Base-by-base conservation (phyloP, 106 monocot species). In the Narthecium ossifragum region DNA sequence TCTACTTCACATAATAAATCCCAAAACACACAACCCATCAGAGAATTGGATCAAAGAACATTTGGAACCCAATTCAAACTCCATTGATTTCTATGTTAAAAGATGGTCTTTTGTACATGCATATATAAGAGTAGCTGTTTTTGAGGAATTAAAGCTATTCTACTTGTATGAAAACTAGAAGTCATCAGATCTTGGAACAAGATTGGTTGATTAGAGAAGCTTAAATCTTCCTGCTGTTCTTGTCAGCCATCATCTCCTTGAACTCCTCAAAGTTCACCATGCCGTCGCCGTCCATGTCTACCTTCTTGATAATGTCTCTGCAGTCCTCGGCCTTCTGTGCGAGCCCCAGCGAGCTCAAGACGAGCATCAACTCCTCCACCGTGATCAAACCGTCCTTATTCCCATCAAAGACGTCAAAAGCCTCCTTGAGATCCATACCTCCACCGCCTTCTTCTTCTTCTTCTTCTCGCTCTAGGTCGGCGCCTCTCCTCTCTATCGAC, bases 241-340 rank as follows among this genome's bases (percentile, higher is more conserved):
- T 64, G 30, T 15, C 26, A 65, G 5, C 53, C 85, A 86, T 86
- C 85, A 86, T 86, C 61, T 33, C 64, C 81, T 81, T 86, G 57
- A 86, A 86, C 71, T 86, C 85, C 0, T 86, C 74, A 60, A 86
- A 86, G 30, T 64, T 61, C 9, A 86, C 74, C 73, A 41, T 81
- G 20, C 85, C 85, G 68, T 86, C 85, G 26, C 85, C 81, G 69
- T 86, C 80, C 55, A 63, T 24, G 55, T 86, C 85, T 36, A 81
- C 81, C 67, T 46, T 74, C 40, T 29, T 59, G 41, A 86, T 86
- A 80, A 86, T 86, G 0, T 78, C 77, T 7, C 60, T 55, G 67
- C 73, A 81, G 21, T 74, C 73, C 58, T 75, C 76, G 14, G 34
- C 65, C 39, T n/a, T 39, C 48, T 53, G 60, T 31, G 34, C 67